phyloP scores from a whole-genome alignment of 306 rosid species.

The Fragaria vesca region DNA sequence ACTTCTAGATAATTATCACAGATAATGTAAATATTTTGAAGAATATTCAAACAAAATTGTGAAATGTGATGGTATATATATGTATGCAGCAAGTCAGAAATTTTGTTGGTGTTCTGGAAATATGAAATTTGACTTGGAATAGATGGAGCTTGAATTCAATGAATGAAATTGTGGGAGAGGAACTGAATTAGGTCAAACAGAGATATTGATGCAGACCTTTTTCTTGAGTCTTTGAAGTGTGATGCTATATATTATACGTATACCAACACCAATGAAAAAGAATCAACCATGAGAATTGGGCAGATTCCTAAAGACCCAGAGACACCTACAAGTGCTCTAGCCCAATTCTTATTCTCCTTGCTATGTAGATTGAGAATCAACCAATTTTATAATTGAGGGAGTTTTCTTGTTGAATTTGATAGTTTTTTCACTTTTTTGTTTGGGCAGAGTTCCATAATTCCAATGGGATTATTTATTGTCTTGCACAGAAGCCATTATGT shows the following conservation, averaged over 20 bases:
- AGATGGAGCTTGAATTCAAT: conserved; percentile 6
- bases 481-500: neutral
- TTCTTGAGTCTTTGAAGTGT: neutral
- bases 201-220: conserved; percentile 7
- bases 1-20: neutral
- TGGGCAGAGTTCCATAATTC: conserved; percentile 10
- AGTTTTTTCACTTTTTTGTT: neutral
- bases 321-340: neutral
- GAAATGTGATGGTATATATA: neutral
- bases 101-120: conserved; percentile 9
- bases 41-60: neutral
- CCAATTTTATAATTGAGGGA: neutral
- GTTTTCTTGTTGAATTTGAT: neutral
- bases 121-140: conserved; percentile 9
- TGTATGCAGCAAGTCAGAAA: neutral
- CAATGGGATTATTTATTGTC: neutral
- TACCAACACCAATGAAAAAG: neutral
- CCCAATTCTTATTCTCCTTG: conserved; percentile 1
- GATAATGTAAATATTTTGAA: neutral
- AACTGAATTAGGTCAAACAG: conserved; percentile 10
- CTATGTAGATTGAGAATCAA: neutral
- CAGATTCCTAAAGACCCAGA: neutral
- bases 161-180: conserved; percentile 9
- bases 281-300: neutral
- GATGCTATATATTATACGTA: neutral